Evolutionary conservation across 768 basidiomycete genomes (phyloP), one percentile per base, ranked within the genome.

Genomic region (Termitomyces sp.): DNA sequence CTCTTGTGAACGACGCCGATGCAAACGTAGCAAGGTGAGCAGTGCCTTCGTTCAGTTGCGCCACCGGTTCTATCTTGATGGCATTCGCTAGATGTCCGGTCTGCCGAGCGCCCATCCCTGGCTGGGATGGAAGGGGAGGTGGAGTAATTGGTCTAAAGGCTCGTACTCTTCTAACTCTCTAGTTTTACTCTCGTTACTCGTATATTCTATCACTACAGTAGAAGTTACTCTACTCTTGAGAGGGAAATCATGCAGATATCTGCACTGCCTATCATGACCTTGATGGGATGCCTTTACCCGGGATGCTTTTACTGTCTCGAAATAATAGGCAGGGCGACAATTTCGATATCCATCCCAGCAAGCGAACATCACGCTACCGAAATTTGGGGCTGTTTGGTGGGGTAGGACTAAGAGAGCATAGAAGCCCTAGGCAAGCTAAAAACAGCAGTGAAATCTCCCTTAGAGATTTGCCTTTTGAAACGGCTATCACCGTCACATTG

Each of bases 91-190:
- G 86, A 66, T 90, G 88, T 70, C 88, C 88, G 0, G 87, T 89
- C 3, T 90, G 88, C 69, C 83, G 88, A 17, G 87, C 87, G 1
- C 71, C 73, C 46, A 85, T 90, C 63, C 80, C 80, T 1, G 84
- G 83, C 2, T 90, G 88, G 88, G 87, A 90, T 69, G 88, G 88
- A 2, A 79, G 73, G 63, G 88, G 88, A 1, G 85, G 82, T 6
- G 88, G 88, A 9, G 86, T 89, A 5, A 77, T 89, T 57, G 87
- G 88, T 1, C 67, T 88, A 52, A 84, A 83, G 66, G 67, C 78
- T 55, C 77, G 80, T 15, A 76, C 74, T 31, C 73, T 80, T 5
- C 73, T 82, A 31, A 36, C 10, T 8, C 50, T 59, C 17, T 56
- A 56, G 42, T 14, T 34, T 17, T 6, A 20, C 40, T 2, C 49